phyloP scores from a whole-genome alignment of 306 rosid genomes.

The Morella rubra region DNA sequence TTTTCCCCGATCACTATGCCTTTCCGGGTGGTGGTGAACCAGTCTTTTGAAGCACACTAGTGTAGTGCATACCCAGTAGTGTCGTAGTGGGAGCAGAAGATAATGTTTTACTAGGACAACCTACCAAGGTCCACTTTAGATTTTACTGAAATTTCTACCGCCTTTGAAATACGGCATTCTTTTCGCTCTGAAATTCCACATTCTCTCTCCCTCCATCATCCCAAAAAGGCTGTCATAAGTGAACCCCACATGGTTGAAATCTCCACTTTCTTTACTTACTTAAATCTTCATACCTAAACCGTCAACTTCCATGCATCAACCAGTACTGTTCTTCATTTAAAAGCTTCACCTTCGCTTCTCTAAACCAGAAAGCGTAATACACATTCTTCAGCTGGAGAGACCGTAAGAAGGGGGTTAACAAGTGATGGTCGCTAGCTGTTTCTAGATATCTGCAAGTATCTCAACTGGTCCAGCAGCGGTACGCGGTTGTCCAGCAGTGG shows the following conservation, averaged over 20 bases:
- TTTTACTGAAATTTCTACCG: slow-evolving; percentile 10
- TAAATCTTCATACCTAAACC: slow-evolving; percentile 18
- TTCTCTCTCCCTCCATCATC: slow-evolving; percentile 36
- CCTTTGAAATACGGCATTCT: slow-evolving; percentile 34
- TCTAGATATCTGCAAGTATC: not conserved
- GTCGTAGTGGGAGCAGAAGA: slow-evolving; percentile 52
- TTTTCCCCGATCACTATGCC: slow-evolving; percentile 8
- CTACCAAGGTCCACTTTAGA: slow-evolving; percentile 32
- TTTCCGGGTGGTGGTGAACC: slow-evolving; percentile 30
- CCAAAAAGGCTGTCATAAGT: slow-evolving; percentile 45
- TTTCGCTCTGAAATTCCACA: slow-evolving; percentile 58
- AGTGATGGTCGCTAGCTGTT: not conserved
- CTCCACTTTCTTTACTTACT: slow-evolving; percentile 30
- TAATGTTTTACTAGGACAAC: slow-evolving; percentile 43
- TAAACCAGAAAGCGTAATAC: not conserved
- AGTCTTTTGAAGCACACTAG: slow-evolving; percentile 27
- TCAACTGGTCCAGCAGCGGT: not conserved
- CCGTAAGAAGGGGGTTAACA: not conserved
- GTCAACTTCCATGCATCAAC: slow-evolving; percentile 46
- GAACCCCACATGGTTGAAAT: slow-evolving; percentile 75
- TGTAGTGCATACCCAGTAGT: slow-evolving; percentile 38
- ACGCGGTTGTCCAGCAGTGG: not conserved
- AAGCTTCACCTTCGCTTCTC: slow-evolving; percentile 25
- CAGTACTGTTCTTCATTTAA: slow-evolving; percentile 12
- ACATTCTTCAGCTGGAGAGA: not conserved